Percentiles rank a stretch among this genome's conserved stretches.
phyloP scores from a whole-genome alignment of 2,329 filamentous ascomycete genomes.

The Epicoccum sorghinum region DNA sequence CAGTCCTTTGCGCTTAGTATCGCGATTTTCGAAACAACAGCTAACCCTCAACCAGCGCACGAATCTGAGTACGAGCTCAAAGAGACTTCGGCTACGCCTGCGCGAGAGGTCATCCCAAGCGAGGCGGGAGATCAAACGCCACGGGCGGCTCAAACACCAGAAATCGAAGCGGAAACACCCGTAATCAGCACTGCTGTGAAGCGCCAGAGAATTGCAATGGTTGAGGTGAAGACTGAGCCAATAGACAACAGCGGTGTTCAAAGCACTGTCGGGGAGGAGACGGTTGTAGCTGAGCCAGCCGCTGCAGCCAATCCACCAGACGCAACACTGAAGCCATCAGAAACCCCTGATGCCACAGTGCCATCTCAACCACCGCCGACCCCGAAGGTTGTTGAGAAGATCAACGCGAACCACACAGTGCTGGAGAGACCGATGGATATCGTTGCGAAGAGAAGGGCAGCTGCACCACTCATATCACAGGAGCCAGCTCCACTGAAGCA shows the following conservation, averaged over 20 bases:
- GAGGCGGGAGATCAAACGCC: constrained; percentile 11
- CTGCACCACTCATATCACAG: constrained; percentile 64
- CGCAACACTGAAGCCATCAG: constrained; percentile 8
- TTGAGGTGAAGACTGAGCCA: constrained; percentile 53
- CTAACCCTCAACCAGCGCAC: constrained; percentile 64
- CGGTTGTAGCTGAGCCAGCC: constrained; percentile 4
- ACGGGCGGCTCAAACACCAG: constrained; percentile 4
- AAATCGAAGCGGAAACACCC: constrained; percentile 7
- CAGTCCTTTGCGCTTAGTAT: constrained; percentile 55
- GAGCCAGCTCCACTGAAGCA: constrained; percentile 80
- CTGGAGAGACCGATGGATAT: constrained; percentile 94
- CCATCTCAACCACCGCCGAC: constrained; percentile 49
- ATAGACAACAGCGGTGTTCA: constrained; percentile 56
- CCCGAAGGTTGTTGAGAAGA: constrained; percentile 63
- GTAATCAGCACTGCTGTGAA: constrained; percentile 58
- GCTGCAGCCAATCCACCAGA: constrained; percentile 28
- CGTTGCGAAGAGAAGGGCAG: constrained; percentile 80
- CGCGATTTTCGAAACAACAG: constrained; percentile 64
- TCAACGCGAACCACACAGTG: constrained; percentile 77
- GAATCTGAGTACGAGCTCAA: constrained; percentile 51
- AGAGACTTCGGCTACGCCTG: constrained; percentile 5
- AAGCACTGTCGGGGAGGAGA: constrained; percentile 66
- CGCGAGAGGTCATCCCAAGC: constrained; percentile 4
- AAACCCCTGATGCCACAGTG: constrained; percentile 6
- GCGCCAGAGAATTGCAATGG: constrained; percentile 21